Percentiles rank a stretch among this genome's conserved stretches.
Evolutionary conservation across 352 stramenopile genomes (phyloP).

Genomic region (Pythium biforme): DNA sequence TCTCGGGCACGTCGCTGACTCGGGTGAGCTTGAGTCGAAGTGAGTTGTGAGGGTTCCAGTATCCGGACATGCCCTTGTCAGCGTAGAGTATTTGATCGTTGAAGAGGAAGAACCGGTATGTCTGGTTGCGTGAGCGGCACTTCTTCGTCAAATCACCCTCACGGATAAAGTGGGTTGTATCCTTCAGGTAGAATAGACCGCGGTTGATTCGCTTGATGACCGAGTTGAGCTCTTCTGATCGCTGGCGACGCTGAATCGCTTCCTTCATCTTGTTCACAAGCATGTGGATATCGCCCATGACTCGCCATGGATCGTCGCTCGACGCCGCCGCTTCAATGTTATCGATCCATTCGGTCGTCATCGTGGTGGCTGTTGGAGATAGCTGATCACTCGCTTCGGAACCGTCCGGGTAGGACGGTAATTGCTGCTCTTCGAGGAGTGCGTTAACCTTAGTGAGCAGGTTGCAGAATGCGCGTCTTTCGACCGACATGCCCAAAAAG

Average conservation of each 20-base stretch:
- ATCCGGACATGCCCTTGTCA: conserved; percentile 74
- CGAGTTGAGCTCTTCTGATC: conserved; percentile 80
- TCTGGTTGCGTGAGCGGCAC: conserved; percentile 85
- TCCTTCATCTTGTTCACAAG: conserved; percentile 90
- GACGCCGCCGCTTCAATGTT: conserved; percentile 65
- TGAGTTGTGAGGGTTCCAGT: conserved; percentile 86
- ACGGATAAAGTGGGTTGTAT: conserved; percentile 93
- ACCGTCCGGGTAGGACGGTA: conserved; percentile 25
- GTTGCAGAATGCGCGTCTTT: conserved; percentile 77
- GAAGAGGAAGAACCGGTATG: conserved; percentile 89
- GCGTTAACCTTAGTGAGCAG: conserved; percentile 69
- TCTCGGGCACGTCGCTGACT: conserved; percentile 75
- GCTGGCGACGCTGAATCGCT: conserved; percentile 79
- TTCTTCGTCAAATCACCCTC: conserved; percentile 95
- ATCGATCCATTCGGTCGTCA: conserved; percentile 41
- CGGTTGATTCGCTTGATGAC: conserved; percentile 91
- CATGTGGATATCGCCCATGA: conserved; percentile 89
- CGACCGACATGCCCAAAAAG: conserved; percentile 74
- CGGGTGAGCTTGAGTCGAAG: conserved; percentile 80
- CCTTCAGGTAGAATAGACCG: conserved; percentile 90
- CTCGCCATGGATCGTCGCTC: conserved; percentile 71
- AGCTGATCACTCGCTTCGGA: conserved; percentile 7
- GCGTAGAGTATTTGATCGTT: conserved; percentile 85
- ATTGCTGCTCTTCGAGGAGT: conserved; percentile 43
- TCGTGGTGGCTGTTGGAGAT: neutral